Percentiles rank a stretch among this genome's conserved stretches.
phyloP scores from a whole-genome alignment of 75 land plant genomes.

The Sequoiadendron giganteum region DNA sequence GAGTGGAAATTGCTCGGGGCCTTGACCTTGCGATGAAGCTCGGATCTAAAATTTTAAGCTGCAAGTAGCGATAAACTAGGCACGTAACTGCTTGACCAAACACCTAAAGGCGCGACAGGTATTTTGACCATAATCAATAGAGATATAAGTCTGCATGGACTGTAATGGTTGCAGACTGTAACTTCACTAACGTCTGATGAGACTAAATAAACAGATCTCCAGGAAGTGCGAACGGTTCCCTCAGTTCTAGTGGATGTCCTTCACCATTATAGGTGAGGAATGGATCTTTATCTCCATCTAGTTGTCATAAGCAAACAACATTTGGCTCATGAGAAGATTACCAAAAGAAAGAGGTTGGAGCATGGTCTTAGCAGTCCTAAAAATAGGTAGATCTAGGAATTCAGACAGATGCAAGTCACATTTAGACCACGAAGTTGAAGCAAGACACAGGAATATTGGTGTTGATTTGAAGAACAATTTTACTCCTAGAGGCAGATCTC shows the following conservation, averaged over 20 bases:
- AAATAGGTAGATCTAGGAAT: background rate
- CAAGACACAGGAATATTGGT: background rate
- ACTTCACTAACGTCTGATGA: no score
- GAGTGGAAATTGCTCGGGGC: no score
- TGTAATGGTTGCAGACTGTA: no score
- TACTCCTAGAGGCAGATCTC: background rate
- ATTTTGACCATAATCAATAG: no score
- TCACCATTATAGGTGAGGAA: background rate
- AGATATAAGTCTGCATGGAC: no score
- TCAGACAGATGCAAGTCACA: background rate
- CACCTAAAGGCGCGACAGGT: no score
- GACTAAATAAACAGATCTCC: no score
- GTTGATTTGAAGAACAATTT: background rate
- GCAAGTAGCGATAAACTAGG: no score
- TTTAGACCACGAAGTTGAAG: background rate
- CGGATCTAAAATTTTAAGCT: no score
- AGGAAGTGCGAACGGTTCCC: background rate
- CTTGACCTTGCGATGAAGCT: no score
- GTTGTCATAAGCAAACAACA: background rate
- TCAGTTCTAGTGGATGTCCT: background rate
- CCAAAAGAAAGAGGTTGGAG: conserved; percentile 4
- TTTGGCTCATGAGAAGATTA: background rate
- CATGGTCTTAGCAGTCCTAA: background rate
- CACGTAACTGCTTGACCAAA: no score
- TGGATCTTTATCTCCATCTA: conserved; percentile 2